Evolutionary conservation across 352 stramenopile species (phyloP).

Genomic region (Pythium coloratum): DNA sequence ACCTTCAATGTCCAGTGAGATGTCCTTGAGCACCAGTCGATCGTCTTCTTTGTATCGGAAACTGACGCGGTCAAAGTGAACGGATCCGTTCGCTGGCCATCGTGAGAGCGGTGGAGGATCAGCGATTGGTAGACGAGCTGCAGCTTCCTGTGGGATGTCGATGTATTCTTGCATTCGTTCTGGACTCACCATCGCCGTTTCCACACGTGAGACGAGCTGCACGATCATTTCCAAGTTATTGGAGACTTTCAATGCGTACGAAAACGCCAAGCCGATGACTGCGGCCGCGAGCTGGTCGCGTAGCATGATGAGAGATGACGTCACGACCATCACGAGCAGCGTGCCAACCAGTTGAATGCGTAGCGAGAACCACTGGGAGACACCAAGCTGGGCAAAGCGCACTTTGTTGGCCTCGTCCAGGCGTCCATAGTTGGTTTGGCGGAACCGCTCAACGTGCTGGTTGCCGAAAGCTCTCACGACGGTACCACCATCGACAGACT

Average conservation of each 20-base stretch:
- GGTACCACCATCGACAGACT: conserved; percentile 44
- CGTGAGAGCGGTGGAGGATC: background rate
- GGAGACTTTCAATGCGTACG: conserved; percentile 81
- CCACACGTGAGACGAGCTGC: conserved; percentile 32
- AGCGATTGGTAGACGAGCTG: background rate
- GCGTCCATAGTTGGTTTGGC: conserved; percentile 25
- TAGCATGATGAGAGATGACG: conserved; percentile 30
- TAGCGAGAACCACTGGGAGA: conserved; percentile 47
- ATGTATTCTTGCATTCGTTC: conserved; percentile 51
- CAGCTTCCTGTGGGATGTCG: conserved; percentile 28
- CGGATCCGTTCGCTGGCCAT: conserved; percentile 64
- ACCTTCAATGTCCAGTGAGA: conserved; percentile 45
- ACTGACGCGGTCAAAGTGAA: conserved; percentile 78
- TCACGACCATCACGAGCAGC: conserved; percentile 38
- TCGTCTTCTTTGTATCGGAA: conserved; percentile 69
- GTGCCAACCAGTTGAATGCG: conserved; percentile 47
- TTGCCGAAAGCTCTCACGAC: conserved; percentile 37
- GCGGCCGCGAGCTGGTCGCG: conserved; percentile 42
- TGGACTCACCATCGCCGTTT: conserved; percentile 53
- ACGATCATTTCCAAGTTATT: conserved; percentile 75
- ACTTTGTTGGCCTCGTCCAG: conserved; percentile 24
- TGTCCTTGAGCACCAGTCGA: conserved; percentile 36
- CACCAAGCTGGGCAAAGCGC: conserved; percentile 26
- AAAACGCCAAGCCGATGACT: conserved; percentile 82
- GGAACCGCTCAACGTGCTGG: conserved; percentile 11